Evolutionary conservation across 1,139 yeast species (phyloP), one percentile per base, ranked within the genome.

Genomic region (Diutina ranongensis): DNA sequence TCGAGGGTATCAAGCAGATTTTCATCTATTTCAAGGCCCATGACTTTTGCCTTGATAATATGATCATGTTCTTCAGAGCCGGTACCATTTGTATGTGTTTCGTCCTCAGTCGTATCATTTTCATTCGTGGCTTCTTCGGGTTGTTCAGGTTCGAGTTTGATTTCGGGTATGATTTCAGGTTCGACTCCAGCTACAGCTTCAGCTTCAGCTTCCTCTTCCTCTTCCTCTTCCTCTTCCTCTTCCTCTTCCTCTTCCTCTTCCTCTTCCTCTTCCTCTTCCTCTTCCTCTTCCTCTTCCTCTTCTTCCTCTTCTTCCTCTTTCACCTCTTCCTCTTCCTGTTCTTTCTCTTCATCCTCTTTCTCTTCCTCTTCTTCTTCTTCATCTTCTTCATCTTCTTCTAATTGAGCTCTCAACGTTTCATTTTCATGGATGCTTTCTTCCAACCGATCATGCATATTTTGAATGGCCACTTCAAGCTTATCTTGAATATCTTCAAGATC

Each of bases 201-300:
- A 5, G 19, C 41, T 46, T 45, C 15, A 27, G 45, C 16, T 40
- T 47, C 28, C 18, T 8, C 21, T 12, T 19, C 21, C 8, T 34
- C 42, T 32, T 31, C 40, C 7, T 18, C 41, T n/a, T 7, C 10
- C 10, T 25, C 20, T 41, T 41, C 2, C 19, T 20, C 19, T 41
- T 33, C 12, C 44, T 41, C 47, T 12, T 38, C 36, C 18, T 25
- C 50, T 31, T 45, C 46, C 25, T 50, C 45, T n/a, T 22, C 28
- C 31, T 47, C 47, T 5, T 33, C 19, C 8, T 7, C 8, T n/a
- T 33, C 19, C 10, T 16, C 19, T 33, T n/a, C 8, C 13, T 33
- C 35, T 16, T 33, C 28, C 28, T 25, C 28, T 7, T 25, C 28
- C 28, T 25, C 28, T 25, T 25, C 28, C 5, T 25, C 28, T 10